phyloP scores from a whole-genome alignment of 805 yeast species.

The Pichia exigua region DNA sequence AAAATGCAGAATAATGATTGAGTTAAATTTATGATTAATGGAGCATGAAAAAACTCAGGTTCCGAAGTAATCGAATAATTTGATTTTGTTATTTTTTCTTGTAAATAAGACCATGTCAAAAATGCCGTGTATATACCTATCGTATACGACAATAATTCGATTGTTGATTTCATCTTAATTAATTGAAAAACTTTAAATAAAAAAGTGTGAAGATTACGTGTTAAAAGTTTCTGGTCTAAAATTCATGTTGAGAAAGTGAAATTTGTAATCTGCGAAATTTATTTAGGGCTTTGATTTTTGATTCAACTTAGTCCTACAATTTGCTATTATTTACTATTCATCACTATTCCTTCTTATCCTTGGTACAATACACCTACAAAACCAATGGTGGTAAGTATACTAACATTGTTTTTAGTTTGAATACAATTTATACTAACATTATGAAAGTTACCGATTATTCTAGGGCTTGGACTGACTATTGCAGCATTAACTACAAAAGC shows the following conservation, averaged over 20 bases:
- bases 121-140: conserved; percentile 80
- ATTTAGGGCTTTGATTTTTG: no score
- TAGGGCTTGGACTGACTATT: conserved; percentile 48
- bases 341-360: no score
- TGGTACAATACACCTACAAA: not conserved
- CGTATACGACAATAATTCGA: conserved; percentile 28
- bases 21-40: conserved; percentile 65
- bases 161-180: not conserved
- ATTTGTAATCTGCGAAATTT: not conserved
- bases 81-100: conserved; percentile 76
- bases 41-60: conserved; percentile 48
- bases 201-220: not conserved
- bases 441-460: conserved; percentile 38
- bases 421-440: conserved; percentile 10
- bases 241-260: not conserved
- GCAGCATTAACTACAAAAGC: conserved; percentile 42
- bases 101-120: conserved; percentile 85
- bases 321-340: no score
- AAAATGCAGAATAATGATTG: conserved; percentile 70
- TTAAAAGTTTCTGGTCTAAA: no score
- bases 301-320: no score
- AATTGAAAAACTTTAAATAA: not conserved
- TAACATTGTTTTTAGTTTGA: not conserved
- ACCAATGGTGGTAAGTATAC: conserved; percentile 1
- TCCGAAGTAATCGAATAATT: conserved; percentile 44